Evolutionary conservation across 2,329 filamentous ascomycete genomes (phyloP).

Genomic region (Graphilbum sp.): DNA sequence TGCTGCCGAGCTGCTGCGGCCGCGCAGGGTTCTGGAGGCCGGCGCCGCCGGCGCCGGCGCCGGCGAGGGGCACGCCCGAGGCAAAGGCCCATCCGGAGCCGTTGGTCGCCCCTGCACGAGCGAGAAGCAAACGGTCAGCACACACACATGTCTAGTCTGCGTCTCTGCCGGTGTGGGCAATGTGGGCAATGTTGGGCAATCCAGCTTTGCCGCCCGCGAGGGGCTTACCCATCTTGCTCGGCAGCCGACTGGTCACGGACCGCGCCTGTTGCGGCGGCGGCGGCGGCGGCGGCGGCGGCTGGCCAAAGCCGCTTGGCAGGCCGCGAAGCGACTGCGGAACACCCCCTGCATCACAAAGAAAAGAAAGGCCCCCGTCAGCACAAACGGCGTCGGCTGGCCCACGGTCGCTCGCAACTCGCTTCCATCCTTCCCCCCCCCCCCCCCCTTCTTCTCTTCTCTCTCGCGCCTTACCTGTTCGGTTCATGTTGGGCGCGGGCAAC

Average conservation of each 20-base stretch:
- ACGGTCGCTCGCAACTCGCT: too few species aligned
- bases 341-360: constrained; percentile 34
- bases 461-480: constrained; percentile 39
- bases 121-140: not conserved
- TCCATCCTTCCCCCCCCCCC: too few species aligned
- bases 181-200: too few species aligned
- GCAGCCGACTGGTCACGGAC: constrained; percentile 40
- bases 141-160: too few species aligned
- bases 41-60: constrained; percentile 22
- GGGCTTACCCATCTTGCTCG: constrained; percentile 48
- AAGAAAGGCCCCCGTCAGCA: too few species aligned
- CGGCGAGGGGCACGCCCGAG: constrained; percentile 42
- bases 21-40: constrained; percentile 33
- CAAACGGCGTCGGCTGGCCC: too few species aligned
- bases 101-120: constrained; percentile 22
- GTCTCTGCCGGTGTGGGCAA: too few species aligned
- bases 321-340: constrained; percentile 46
- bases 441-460: not conserved
- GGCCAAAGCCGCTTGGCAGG: constrained; percentile 42
- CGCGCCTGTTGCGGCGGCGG: constrained; percentile 31
- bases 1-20: constrained; percentile 33
- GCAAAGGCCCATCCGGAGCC: constrained; percentile 46
- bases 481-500: constrained; percentile 26
- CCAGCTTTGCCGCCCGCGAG: too few species aligned
- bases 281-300: constrained; percentile 45